These are phyloP conservation scores for Nannochloropsis oceanica DNA, from an alignment of 108 stramenopile genomes.

Conservation along the genomic window DNA sequence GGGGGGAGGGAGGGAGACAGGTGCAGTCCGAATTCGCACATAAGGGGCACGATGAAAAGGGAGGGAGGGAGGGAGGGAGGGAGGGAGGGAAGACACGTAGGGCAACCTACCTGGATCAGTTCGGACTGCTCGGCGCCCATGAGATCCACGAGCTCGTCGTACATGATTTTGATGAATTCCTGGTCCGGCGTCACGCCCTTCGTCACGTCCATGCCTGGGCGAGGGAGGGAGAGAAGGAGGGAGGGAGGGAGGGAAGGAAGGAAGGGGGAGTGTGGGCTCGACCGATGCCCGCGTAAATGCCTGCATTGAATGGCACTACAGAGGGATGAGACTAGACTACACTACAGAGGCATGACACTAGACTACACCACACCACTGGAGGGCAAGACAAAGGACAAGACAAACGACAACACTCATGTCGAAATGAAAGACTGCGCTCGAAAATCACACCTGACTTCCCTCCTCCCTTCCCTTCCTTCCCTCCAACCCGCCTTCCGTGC, in stretches of 20 bases:
- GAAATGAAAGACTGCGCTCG: too few species aligned
- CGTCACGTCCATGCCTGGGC: neutral
- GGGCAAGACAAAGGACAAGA: too few species aligned
- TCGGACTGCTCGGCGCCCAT: slow-evolving; percentile 56
- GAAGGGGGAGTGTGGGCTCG: too few species aligned
- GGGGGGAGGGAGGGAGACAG: neutral
- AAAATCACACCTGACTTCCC: neutral
- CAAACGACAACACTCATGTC: too few species aligned
- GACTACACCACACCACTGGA: too few species aligned
- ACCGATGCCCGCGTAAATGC: neutral
- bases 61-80: neutral
- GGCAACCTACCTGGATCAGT: neutral
- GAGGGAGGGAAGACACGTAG: neutral
- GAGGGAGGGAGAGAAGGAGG: neutral
- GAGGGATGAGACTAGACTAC: too few species aligned
- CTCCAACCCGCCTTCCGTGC: slow-evolving; percentile 16
- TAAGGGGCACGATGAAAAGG: neutral
- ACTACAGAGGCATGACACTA: too few species aligned
- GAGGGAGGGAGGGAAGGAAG: neutral
- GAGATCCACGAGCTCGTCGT: slow-evolving; percentile 77
- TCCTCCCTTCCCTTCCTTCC: neutral
- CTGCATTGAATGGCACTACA: neutral
- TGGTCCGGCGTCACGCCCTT: slow-evolving; percentile 72
- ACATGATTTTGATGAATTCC: slow-evolving; percentile 85
- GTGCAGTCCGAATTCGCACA: neutral